Percentiles rank a stretch among this genome's conserved stretches.
phyloP scores from a whole-genome alignment of 139 green algal genomes.

The Penium margaritaceum region DNA sequence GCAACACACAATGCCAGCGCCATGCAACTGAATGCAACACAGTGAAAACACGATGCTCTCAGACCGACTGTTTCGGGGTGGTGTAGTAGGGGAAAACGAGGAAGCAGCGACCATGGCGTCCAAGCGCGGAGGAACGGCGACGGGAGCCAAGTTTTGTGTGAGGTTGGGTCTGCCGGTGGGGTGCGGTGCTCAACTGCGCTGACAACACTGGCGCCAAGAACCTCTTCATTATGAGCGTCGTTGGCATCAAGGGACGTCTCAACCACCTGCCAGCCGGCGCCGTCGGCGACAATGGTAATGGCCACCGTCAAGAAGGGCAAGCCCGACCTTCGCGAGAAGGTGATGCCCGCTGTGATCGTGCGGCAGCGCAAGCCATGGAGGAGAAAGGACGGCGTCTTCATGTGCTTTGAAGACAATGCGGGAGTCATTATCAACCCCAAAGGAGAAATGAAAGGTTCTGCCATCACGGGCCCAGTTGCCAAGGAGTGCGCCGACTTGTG shows the following conservation, averaged over 20 bases:
- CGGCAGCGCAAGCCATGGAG: slow-evolving; percentile 96
- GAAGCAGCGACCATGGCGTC: no score
- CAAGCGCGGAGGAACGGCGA: slow-evolving; percentile 64
- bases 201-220: slow-evolving; percentile 99
- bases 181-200: slow-evolving; percentile 94
- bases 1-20: no score
- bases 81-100: no score
- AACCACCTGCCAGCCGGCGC: slow-evolving; percentile 86
- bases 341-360: slow-evolving; percentile 89
- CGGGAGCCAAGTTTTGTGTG: slow-evolving; percentile 97
- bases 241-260: slow-evolving; percentile 70
- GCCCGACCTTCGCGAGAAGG: slow-evolving; percentile 99
- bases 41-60: no score
- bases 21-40: no score
- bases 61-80: no score
- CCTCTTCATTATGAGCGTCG: slow-evolving; percentile 96
- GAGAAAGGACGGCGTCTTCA: slow-evolving; percentile 93
- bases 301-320: slow-evolving; percentile 99
- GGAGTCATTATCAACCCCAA: slow-evolving; percentile 99
- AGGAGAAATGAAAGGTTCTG: slow-evolving; percentile 99
- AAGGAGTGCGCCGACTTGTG: slow-evolving; percentile 99
- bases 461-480: slow-evolving; percentile 94
- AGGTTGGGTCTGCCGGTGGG: slow-evolving; percentile 90
- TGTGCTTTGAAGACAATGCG: slow-evolving; percentile 99
- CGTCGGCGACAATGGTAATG: slow-evolving; percentile 96